These are phyloP conservation scores for Eucommia ulmoides DNA, from an alignment of 257 asterid genomes.

Conservation along the genomic window DNA sequence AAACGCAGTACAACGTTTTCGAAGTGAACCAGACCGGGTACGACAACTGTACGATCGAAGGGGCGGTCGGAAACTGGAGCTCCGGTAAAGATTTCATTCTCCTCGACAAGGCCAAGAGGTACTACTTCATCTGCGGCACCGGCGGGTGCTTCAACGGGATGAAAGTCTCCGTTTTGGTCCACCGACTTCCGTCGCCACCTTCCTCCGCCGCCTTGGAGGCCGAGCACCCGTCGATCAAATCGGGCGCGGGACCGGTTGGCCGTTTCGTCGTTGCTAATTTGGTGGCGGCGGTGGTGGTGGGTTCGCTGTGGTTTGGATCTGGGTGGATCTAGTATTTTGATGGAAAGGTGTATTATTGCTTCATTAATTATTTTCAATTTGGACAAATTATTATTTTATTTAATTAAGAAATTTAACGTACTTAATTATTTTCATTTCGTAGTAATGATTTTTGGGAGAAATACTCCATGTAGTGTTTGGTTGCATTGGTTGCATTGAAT, in stretches of 20 bases:
- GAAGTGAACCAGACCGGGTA: constrained; percentile 74
- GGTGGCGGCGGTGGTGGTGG: constrained; percentile 6
- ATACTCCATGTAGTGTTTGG: no score
- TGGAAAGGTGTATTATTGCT: no score
- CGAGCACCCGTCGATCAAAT: constrained; percentile 16
- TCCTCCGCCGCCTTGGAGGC: constrained; percentile 23
- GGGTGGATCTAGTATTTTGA: constrained; percentile 20
- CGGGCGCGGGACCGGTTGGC: constrained; percentile 2
- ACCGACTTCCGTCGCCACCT: constrained; percentile 63
- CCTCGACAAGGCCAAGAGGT: constrained; percentile 48
- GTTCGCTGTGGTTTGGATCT: constrained; percentile 22
- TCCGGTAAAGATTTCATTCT: constrained; percentile 72
- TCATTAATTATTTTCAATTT: no score
- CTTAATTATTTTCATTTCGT: no score
- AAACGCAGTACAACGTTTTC: constrained; percentile 76
- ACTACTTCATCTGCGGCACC: constrained; percentile 72
- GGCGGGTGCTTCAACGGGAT: constrained; percentile 82
- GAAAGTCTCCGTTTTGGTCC: constrained; percentile 79
- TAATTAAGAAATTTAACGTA: no score
- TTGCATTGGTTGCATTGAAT: no score
- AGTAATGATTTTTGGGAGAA: no score
- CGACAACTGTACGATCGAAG: constrained; percentile 69
- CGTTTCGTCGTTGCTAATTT: background rate
- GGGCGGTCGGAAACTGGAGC: constrained; percentile 79
- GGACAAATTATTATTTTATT: no score